Percentiles rank a stretch among this genome's conserved stretches.
Conservation (phyloP, 441 rosid species). For the Sinapis alba region DNA sequence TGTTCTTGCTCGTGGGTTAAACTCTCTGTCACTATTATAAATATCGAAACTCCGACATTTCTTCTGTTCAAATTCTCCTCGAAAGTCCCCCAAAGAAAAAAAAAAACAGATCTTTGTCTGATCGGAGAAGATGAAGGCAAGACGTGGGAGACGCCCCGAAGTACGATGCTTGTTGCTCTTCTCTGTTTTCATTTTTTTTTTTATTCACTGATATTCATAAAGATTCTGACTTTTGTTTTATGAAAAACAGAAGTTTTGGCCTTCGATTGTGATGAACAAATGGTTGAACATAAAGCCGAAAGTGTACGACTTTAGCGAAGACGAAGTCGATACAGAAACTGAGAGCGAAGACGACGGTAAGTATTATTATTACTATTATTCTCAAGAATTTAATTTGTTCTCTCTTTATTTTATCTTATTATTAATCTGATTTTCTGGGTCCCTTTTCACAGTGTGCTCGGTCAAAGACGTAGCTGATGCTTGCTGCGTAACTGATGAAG, state of each 20-base stretch:
- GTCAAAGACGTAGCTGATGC: constrained; percentile 55
- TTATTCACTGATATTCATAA: background rate
- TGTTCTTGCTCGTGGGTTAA: constrained; percentile 27
- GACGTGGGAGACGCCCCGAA: constrained; percentile 42
- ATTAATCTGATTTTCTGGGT: constrained; percentile 32
- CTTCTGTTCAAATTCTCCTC: constrained; percentile 23
- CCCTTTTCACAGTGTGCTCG: constrained; percentile 54
- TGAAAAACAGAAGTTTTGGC: constrained; percentile 85
- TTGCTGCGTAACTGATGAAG: constrained; percentile 32
- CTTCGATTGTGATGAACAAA: constrained; percentile 96
- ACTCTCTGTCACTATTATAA: constrained; percentile 33
- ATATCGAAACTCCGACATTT: constrained; percentile 37
- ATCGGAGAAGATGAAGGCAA: constrained; percentile 36
- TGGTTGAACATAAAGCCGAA: constrained; percentile 94
- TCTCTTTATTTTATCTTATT: constrained; percentile 37
- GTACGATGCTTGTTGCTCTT: constrained; percentile 11
- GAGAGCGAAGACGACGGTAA: constrained; percentile 98
- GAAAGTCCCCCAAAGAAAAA: background rate
- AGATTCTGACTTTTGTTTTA: constrained; percentile 9
- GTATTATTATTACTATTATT: background rate
- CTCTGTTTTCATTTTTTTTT: background rate
- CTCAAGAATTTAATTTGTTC: background rate
- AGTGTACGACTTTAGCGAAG: constrained; percentile 88
- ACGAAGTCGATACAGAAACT: constrained; percentile 85
- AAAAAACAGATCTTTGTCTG: background rate